A percentile compares a stretch with the other conserved stretches of the same genome.
These are phyloP conservation scores for Phyllostachys edulis DNA, from an alignment of 176 grass and related monocot genomes.

Conservation along the genomic window DNA sequence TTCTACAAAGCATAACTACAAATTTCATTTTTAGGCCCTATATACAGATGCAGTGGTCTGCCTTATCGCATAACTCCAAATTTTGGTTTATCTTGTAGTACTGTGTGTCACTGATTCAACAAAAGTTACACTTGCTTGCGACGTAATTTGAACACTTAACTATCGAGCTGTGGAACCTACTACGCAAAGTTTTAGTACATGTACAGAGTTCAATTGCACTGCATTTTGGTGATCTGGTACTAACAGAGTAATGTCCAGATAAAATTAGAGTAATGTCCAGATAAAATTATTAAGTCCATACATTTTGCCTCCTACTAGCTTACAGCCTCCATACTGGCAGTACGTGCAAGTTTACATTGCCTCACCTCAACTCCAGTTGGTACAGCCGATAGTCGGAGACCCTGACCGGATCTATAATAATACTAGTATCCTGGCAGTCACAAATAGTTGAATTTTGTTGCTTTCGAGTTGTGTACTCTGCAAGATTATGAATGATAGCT, in stretches of 20 bases:
- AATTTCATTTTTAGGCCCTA: neutral
- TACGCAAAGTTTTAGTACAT: neutral
- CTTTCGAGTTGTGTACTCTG: neutral
- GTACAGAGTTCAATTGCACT: neutral
- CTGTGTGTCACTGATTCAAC: neutral
- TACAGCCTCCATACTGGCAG: neutral
- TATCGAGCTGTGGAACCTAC: neutral
- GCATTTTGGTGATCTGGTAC: neutral
- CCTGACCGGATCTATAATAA: neutral
- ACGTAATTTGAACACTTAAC: slow-evolving; percentile 10
- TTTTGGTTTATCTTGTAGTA: neutral
- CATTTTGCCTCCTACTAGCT: neutral
- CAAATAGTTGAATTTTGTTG: neutral
- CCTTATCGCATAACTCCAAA: neutral
- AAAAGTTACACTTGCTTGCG: neutral
- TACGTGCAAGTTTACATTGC: slow-evolving; percentile 1
- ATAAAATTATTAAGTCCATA: neutral
- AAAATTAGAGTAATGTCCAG: neutral
- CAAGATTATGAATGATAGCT: neutral
- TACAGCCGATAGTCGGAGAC: neutral
- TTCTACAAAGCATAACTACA: neutral
- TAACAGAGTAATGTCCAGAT: neutral
- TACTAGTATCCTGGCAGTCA: neutral
- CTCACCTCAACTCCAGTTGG: neutral
- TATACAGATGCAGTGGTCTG: neutral